Percentiles rank a stretch among this genome's conserved stretches.
These are phyloP conservation scores for Arthrinium puccinioides DNA, from an alignment of 2,329 filamentous ascomycete genomes.

Conservation along the genomic window DNA sequence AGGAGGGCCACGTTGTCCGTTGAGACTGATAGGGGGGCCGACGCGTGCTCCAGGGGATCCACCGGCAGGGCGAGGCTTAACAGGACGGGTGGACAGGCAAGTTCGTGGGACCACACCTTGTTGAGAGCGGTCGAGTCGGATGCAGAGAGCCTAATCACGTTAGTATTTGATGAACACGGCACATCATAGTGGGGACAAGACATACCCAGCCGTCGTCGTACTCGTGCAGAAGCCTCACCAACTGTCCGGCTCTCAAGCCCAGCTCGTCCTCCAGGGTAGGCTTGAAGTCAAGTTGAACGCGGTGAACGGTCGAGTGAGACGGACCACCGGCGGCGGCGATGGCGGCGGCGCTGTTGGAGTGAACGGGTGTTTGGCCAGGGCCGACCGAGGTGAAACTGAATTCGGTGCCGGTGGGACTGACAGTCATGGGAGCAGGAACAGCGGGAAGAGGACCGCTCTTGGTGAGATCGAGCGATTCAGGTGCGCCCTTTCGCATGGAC, in stretches of 20 bases:
- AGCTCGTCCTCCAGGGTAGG: slow-evolving; percentile 91
- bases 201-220: slow-evolving; percentile 91
- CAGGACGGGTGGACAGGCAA: slow-evolving; percentile 83
- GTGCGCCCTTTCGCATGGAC: slow-evolving; percentile 47
- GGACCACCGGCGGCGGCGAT: slow-evolving; percentile 58
- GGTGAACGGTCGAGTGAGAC: slow-evolving; percentile 63
- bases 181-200: slow-evolving; percentile 7
- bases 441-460: slow-evolving; percentile 14
- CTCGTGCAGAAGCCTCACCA: slow-evolving; percentile 86
- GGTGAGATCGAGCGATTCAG: slow-evolving; percentile 48
- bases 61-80: slow-evolving; percentile 68
- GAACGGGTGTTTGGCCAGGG: slow-evolving; percentile 35
- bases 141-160: slow-evolving; percentile 84
- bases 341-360: slow-evolving; percentile 46
- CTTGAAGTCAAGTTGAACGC: slow-evolving; percentile 89
- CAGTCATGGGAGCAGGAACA: slow-evolving; percentile 28
- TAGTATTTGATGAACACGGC: slow-evolving; percentile 23
- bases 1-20: slow-evolving; percentile 15
- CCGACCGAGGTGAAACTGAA: slow-evolving; percentile 51
- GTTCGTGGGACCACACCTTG: slow-evolving; percentile 93
- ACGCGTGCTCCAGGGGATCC: slow-evolving; percentile 34
- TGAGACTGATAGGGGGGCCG: slow-evolving; percentile 47
- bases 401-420: slow-evolving; percentile 57
- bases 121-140: slow-evolving; percentile 79
- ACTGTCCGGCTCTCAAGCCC: slow-evolving; percentile 68